Evolutionary conservation across 768 basidiomycete species (phyloP).

Genomic region (Trametes punicea): DNA sequence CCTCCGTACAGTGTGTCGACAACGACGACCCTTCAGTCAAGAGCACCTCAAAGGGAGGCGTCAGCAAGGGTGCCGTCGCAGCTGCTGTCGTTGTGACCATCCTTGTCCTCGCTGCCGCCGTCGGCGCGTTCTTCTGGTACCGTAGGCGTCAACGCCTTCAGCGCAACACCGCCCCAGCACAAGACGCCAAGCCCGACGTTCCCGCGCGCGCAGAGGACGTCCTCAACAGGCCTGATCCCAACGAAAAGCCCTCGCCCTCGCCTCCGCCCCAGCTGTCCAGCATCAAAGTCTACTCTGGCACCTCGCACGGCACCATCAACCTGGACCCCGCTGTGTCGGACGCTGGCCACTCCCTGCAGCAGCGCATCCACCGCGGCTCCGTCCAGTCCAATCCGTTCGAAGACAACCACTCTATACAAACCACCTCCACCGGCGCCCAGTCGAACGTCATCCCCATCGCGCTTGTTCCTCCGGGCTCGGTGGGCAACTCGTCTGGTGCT

Average conservation of each 20-base stretch:
- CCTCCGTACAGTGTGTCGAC: conserved; percentile 49
- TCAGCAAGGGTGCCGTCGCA: conserved; percentile 69
- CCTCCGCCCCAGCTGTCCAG: conserved; percentile 36
- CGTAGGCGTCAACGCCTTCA: conserved; percentile 49
- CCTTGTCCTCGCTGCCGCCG: conserved; percentile 51
- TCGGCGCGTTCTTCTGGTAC: conserved; percentile 59
- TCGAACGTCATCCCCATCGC: conserved; percentile 89
- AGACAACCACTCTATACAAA: conserved; percentile 77
- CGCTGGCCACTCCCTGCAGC: conserved; percentile 20
- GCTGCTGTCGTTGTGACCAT: conserved; percentile 68
- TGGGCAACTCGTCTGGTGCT: conserved; percentile 28
- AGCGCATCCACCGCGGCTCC: conserved; percentile 29
- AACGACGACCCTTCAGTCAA: conserved; percentile 16
- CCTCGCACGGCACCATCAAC: conserved; percentile 51
- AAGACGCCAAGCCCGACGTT: conserved; percentile 51
- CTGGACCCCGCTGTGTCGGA: conserved; percentile 51
- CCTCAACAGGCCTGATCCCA: conserved; percentile 79
- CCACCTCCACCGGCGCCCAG: conserved; percentile 65
- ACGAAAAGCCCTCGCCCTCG: conserved; percentile 50
- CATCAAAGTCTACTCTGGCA: conserved; percentile 45
- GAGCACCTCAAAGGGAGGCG: conserved; percentile 32
- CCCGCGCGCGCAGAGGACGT: conserved; percentile 77
- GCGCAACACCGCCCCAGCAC: conserved; percentile 31
- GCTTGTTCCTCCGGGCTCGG: conserved; percentile 60
- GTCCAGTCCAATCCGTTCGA: conserved; percentile 66